phyloP scores from a whole-genome alignment of 495 filamentous ascomycete genomes.

The Trichoderma gamsii region DNA sequence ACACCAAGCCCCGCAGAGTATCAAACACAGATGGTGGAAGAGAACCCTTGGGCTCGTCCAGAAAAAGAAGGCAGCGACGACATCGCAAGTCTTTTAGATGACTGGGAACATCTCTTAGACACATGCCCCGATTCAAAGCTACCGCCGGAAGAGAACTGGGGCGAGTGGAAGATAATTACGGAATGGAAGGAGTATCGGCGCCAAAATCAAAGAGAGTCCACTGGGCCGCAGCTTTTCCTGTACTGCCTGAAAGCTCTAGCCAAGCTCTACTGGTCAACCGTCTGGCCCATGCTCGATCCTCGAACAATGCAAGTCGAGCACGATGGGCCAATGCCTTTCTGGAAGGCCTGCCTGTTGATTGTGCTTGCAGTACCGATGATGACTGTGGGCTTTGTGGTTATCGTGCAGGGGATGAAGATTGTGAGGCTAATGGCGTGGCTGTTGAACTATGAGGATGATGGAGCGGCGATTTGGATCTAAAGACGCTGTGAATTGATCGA shows the following conservation, averaged over 20 bases:
- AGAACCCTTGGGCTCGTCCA: background rate
- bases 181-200: too few species aligned
- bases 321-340: slow-evolving; percentile 8
- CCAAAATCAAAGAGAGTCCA: background rate
- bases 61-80: slow-evolving; percentile 18
- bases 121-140: background rate
- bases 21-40: background rate
- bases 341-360: slow-evolving; percentile 17
- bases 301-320: background rate
- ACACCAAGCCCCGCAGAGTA: background rate
- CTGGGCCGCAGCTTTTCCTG: background rate
- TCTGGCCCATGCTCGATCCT: slow-evolving; percentile 27
- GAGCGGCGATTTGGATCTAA: background rate
- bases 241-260: slow-evolving; percentile 13
- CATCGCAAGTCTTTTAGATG: slow-evolving; percentile 20
- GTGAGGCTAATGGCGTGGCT: slow-evolving; percentile 1
- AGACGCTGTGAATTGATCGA: background rate
- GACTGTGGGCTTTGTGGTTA: slow-evolving; percentile 16
- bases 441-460: slow-evolving; percentile 6
- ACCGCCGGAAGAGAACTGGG: background rate
- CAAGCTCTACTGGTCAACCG: slow-evolving; percentile 25
- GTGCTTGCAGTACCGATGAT: slow-evolving; percentile 24
- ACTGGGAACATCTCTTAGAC: background rate
- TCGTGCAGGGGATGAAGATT: slow-evolving; percentile 5
- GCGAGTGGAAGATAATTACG: background rate